Percentiles rank a stretch among this genome's conserved stretches.
Evolutionary conservation across 441 rosid genomes (phyloP).

Genomic region (Adansonia madagascariensis): DNA sequence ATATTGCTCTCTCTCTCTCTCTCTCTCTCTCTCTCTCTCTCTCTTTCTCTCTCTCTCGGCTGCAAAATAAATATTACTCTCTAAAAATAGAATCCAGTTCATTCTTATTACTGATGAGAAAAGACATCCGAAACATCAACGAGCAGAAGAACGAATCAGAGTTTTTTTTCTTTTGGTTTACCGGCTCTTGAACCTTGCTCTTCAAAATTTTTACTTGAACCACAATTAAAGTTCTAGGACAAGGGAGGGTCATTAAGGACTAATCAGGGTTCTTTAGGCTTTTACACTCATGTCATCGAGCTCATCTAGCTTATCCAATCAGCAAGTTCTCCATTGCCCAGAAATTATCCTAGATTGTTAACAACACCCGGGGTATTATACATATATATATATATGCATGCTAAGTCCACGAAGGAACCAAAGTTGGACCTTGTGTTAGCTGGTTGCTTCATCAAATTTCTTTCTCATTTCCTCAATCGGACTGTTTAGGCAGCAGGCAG

Average conservation of each 20-base stretch:
- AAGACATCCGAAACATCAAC: background rate
- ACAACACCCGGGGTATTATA: too few species aligned
- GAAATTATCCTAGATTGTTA: too few species aligned
- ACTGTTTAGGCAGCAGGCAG: background rate
- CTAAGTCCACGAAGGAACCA: background rate
- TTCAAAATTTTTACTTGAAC: too few species aligned
- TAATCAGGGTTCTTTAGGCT: background rate
- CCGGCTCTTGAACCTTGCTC: too few species aligned
- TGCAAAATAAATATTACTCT: background rate
- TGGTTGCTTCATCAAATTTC: background rate
- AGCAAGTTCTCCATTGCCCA: background rate
- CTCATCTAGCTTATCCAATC: background rate
- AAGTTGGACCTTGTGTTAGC: background rate
- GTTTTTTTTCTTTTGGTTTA: background rate
- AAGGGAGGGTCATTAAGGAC: too few species aligned
- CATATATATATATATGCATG: background rate
- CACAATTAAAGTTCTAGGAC: too few species aligned
- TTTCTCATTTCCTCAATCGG: background rate
- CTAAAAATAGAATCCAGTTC: background rate
- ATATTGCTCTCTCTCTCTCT: too few species aligned
- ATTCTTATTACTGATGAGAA: background rate
- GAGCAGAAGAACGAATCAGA: background rate
- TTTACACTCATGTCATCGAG: background rate
- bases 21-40: too few species aligned
- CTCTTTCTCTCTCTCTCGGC: background rate